These are phyloP conservation scores for Phytophthora sojae DNA, from an alignment of 352 stramenopile genomes.

Conservation along the genomic window DNA sequence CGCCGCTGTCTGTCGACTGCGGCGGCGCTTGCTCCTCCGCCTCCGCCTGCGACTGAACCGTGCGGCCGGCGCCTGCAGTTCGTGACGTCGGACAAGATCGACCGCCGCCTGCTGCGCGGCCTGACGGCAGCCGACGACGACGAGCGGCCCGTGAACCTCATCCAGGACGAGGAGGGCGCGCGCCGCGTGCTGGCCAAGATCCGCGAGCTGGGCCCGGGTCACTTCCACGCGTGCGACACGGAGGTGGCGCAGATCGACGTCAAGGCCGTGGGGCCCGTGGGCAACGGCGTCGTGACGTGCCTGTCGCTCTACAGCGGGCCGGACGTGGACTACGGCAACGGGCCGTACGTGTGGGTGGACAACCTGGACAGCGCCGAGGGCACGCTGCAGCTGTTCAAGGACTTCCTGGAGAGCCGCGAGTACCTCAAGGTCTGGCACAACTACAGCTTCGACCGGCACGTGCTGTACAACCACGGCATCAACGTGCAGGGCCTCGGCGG, in stretches of 20 bases:
- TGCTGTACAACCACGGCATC: slow-evolving; percentile 98
- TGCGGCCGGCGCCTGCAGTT: slow-evolving; percentile 45
- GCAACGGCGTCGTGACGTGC: slow-evolving; percentile 98
- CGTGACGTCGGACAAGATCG: slow-evolving; percentile 78
- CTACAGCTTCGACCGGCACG: slow-evolving; percentile 99
- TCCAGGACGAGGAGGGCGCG: slow-evolving; percentile 76
- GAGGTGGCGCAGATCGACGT: slow-evolving; percentile 98
- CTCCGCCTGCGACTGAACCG: not conserved
- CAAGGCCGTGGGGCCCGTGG: slow-evolving; percentile 93
- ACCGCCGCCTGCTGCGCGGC: slow-evolving; percentile 58
- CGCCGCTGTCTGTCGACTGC: slow-evolving; percentile 21
- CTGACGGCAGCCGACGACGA: slow-evolving; percentile 77
- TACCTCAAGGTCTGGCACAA: slow-evolving; percentile 99
- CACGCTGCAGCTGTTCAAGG: slow-evolving; percentile 88
- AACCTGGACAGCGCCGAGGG: slow-evolving; percentile 93
- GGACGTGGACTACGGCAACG: slow-evolving; percentile 97
- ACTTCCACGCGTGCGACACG: slow-evolving; percentile 97
- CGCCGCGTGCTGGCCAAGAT: slow-evolving; percentile 72
- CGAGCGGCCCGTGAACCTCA: slow-evolving; percentile 72
- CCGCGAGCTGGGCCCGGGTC: slow-evolving; percentile 58
- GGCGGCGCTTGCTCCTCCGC: not conserved
- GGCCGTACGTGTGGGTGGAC: slow-evolving; percentile 91
- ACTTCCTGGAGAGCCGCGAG: slow-evolving; percentile 93
- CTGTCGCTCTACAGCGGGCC: slow-evolving; percentile 96
- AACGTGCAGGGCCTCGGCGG: slow-evolving; percentile 92